Conservation (phyloP, 2,329 filamentous ascomycete species). For the Penicillium corylophilum region DNA sequence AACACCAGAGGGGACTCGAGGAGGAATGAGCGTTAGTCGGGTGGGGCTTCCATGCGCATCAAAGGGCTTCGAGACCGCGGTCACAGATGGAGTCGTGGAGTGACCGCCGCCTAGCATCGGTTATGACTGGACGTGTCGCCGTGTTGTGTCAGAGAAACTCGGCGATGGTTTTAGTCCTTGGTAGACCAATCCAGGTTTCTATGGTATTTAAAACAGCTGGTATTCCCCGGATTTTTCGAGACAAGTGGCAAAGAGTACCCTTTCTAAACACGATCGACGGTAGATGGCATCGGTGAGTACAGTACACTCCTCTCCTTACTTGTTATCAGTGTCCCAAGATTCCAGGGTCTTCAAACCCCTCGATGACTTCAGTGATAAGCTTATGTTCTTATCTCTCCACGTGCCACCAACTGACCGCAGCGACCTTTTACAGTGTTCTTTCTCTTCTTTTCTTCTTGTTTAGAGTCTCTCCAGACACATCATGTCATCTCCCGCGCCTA, state of each 20-base stretch:
- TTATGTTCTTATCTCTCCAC: conserved; percentile 10
- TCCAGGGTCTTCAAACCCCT: background rate
- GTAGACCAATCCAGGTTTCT: background rate
- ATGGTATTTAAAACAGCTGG: background rate
- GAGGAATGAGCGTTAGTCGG: conserved; percentile 15
- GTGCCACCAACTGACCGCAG: conserved; percentile 11
- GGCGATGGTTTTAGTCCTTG: background rate
- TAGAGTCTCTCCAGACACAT: conserved; percentile 19
- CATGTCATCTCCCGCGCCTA: conserved; percentile 34
- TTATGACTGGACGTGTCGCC: conserved; percentile 13
- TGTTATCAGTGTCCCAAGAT: background rate
- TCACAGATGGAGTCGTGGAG: conserved; percentile 7
- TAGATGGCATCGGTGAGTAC: conserved; percentile 25
- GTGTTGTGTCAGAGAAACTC: background rate
- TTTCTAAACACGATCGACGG: conserved; percentile 5
- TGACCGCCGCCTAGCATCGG: conserved; percentile 24
- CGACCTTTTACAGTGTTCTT: conserved; percentile 14
- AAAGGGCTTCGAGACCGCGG: conserved; percentile 20
- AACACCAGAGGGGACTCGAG: conserved; percentile 13
- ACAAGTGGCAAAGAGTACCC: background rate
- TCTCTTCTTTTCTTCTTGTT: conserved; percentile 12
- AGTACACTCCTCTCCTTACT: conserved; percentile 1
- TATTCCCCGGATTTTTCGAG: conserved; percentile 24
- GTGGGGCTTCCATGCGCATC: conserved; percentile 15
- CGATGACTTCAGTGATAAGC: conserved; percentile 13